Evolutionary conservation across 176 grass and related monocot species (phyloP), one percentile per base, ranked within the genome.

Genomic region (Musa itinerans): DNA sequence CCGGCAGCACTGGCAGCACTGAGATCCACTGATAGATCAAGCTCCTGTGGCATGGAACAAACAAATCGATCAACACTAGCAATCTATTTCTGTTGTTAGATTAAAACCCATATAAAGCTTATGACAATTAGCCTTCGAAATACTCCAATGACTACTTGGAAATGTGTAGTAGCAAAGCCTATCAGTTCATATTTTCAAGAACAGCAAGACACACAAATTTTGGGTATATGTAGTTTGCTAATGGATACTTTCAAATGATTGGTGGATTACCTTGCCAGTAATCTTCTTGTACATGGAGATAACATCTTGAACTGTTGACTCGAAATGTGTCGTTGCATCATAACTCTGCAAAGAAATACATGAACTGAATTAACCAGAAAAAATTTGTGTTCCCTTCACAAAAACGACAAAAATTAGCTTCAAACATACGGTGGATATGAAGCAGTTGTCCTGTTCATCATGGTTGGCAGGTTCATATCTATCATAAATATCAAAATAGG

Each of bases 401-500:
- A 10, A 72, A 13, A 72, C 9, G 50, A 54, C 16, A 22, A 65
- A 4, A n/a, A 20, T 53, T 53, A 20, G 11, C 19, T 53, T 43
- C 8, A 72, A 52, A 15, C 85, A 84, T 89, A 97, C 90, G 17
- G 83, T 85, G 49, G 94, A 93, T 23, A 97, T 34, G 72, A 89
- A 97, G 57, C 94, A 97, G 52, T 74, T 91, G 56, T 97, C 88
- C 3, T 93, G 82, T 17, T 80, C 84, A 20, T 90, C 52, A 2
- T 77, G 72, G 53, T 93, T 97, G 72, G 50, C 52, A 51, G 94
- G 80, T 76, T 91, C 90, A 17, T 88, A 97, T 73, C 87, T 83
- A 71, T 97, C 94, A 65, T 97, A 97, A 17, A 97, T 91, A 65
- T 97, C 94, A 26, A 93, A 97, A 69, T 93, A 89, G 27, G 85